A percentile compares a stretch with the other conserved stretches of the same genome.
phyloP scores from a whole-genome alignment of 139 green algal species.

The Chlorella sp. region DNA sequence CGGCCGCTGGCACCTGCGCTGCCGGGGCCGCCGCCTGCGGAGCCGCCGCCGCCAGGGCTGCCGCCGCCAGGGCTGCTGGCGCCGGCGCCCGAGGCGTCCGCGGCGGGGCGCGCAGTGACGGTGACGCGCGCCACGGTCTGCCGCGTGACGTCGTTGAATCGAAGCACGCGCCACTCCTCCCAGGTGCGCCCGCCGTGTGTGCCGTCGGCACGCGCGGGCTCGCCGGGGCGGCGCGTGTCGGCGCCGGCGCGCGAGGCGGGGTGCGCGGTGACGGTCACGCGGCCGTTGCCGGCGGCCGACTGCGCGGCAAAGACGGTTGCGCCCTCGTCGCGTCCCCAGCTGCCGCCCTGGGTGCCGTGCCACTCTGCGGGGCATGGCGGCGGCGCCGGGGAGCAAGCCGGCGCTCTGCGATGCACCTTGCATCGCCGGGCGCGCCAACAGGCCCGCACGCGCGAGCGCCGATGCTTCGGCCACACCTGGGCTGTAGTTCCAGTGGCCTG shows the following conservation, averaged over 20 bases:
- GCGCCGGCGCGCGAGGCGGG: neutral
- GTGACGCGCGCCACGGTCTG: slow-evolving; percentile 56
- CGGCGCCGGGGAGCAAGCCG: no score
- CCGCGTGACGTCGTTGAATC: slow-evolving; percentile 63
- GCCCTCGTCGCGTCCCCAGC: slow-evolving; percentile 50
- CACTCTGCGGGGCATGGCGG: no score
- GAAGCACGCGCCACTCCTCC: slow-evolving; percentile 63
- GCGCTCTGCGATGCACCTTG: no score
- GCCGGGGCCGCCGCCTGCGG: neutral
- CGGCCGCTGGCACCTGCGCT: neutral
- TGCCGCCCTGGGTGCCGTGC: slow-evolving; percentile 57
- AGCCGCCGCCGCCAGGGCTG: neutral
- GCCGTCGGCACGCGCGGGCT: neutral
- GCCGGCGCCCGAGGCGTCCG: neutral
- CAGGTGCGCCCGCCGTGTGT: neutral
- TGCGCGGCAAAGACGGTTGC: slow-evolving; percentile 33
- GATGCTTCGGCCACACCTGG: no score
- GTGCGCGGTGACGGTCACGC: slow-evolving; percentile 53
- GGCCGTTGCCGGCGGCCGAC: slow-evolving; percentile 42
- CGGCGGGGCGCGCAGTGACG: neutral
- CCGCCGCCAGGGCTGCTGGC: neutral
- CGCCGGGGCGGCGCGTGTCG: neutral
- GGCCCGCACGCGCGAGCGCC: no score
- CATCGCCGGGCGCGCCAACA: no score
- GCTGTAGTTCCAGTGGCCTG: slow-evolving; percentile 53